Conservation (phyloP, 306 rosid genomes). For the Sindora glabra region DNA sequence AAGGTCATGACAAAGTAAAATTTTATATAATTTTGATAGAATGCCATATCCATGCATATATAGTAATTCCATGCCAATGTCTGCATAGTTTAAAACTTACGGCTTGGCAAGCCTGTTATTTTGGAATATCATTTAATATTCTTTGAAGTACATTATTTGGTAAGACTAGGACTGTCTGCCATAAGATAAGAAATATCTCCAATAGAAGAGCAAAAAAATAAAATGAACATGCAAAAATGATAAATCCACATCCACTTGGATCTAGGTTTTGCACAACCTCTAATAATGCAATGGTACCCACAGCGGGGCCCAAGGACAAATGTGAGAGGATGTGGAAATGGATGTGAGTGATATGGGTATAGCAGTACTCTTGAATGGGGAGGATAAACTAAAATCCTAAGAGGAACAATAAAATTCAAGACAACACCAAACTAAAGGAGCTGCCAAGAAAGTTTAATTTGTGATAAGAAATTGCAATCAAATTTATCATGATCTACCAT, state of each 20-base stretch:
- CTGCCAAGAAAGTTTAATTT: not conserved
- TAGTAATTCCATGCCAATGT: not conserved
- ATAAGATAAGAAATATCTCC: not conserved
- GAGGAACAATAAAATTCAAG: not conserved
- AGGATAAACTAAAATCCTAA: not conserved
- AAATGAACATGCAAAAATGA: too few relatives aligned
- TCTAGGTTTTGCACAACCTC: too few relatives aligned
- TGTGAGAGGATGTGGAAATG: too few relatives aligned
- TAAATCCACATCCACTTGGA: too few relatives aligned
- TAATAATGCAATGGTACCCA: too few relatives aligned
- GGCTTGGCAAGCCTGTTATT: not conserved
- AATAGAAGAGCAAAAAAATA: not conserved
- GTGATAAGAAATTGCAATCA: not conserved
- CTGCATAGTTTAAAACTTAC: not conserved
- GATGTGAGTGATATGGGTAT: too few relatives aligned
- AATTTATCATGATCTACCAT: not conserved
- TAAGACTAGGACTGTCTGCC: not conserved
- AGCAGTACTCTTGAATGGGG: not conserved
- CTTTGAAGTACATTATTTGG: not conserved
- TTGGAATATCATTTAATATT: not conserved
- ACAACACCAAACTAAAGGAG: not conserved
- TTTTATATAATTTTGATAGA: not conserved
- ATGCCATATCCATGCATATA: not conserved
- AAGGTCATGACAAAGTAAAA: not conserved
- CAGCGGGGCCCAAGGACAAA: too few relatives aligned